A percentile compares a stretch with the other conserved stretches of the same genome.
phyloP scores from a whole-genome alignment of 345 rosid genomes.

The Excoecaria cochinchinensis region DNA sequence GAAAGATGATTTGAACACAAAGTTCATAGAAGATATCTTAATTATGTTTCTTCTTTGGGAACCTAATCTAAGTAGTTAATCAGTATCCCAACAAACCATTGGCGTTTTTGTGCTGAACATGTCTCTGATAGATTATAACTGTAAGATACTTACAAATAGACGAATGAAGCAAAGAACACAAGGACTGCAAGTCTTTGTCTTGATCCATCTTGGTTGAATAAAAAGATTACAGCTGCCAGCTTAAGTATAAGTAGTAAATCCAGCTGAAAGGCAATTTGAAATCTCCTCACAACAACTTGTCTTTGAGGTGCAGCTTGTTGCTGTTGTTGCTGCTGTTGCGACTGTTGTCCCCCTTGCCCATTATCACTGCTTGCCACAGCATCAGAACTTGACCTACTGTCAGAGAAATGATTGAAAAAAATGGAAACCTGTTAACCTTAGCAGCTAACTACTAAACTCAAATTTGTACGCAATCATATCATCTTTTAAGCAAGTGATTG shows the following conservation, averaged over 20 bases:
- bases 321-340: conserved; percentile 44
- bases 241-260: conserved; percentile 86
- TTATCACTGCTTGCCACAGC: conserved; percentile 43
- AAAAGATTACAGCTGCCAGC: conserved; percentile 88
- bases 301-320: conserved; percentile 68
- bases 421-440: not conserved
- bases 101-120: not conserved
- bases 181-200: conserved; percentile 85
- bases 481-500: not conserved
- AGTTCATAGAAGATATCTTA: not conserved
- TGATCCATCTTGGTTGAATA: conserved; percentile 98
- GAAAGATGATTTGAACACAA: not conserved
- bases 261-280: conserved; percentile 87
- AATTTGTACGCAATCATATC: not conserved
- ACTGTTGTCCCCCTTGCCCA: conserved; percentile 46
- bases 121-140: not conserved
- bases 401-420: conserved; percentile 8
- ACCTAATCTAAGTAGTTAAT: not conserved
- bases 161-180: conserved; percentile 74
- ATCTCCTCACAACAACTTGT: conserved; percentile 80
- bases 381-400: conserved; percentile 38
- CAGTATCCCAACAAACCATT: not conserved
- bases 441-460: not conserved
- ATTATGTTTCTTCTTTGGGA: not conserved
- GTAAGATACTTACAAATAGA: conserved; percentile 73